These are phyloP conservation scores for Guillardia theta DNA, from an alignment of 78 protist genomes.

Conservation along the genomic window DNA sequence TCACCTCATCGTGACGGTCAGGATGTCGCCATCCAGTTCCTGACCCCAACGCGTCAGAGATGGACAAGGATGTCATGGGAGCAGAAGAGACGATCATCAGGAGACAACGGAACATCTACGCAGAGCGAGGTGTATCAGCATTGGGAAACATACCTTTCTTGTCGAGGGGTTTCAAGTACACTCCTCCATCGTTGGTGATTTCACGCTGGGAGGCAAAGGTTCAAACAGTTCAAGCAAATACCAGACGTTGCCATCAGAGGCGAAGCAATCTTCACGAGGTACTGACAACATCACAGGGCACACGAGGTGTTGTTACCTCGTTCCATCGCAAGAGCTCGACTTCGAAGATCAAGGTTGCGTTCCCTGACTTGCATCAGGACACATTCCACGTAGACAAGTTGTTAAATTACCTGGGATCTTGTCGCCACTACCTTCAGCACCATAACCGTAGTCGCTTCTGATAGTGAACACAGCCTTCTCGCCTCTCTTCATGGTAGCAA, in stretches of 20 bases:
- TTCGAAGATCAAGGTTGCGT: constrained; percentile 46
- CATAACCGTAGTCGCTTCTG: constrained; percentile 82
- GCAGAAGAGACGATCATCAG: background rate
- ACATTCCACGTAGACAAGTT: background rate
- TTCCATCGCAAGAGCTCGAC: constrained; percentile 52
- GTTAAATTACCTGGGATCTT: constrained; percentile 18
- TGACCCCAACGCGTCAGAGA: background rate
- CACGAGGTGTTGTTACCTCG: no score
- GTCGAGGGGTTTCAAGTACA: constrained; percentile 4
- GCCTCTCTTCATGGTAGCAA: constrained; percentile 76
- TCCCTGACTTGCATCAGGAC: background rate
- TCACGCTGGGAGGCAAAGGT: no score
- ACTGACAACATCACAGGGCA: no score
- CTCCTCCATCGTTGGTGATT: background rate
- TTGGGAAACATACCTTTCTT: no score
- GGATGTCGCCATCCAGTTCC: constrained; percentile 37
- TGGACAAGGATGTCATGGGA: background rate
- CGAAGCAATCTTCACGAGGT: no score
- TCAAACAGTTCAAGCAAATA: no score
- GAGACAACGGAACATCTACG: no score
- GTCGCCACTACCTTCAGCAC: constrained; percentile 74
- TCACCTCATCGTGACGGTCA: constrained; percentile 9
- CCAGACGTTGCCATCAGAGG: no score
- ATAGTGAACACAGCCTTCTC: constrained; percentile 69
- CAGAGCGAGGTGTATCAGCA: no score